phyloP scores from a whole-genome alignment of 148 eudicot genomes.

The Chenopodium suecicum region DNA sequence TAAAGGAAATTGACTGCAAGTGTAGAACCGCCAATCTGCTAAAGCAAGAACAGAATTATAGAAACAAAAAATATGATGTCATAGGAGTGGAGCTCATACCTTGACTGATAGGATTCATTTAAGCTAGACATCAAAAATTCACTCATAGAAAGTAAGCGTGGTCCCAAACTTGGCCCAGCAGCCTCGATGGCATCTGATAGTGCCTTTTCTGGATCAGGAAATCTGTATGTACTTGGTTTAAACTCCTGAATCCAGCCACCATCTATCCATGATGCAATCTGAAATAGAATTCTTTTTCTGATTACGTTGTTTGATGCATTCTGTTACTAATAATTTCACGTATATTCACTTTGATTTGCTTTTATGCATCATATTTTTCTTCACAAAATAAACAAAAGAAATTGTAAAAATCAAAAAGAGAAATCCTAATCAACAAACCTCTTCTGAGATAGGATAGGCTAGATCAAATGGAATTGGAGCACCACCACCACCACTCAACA shows the following conservation, averaged over 20 bases:
- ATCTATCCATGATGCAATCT: conserved; percentile 69
- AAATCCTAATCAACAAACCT: conserved; percentile 39
- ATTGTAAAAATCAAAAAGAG: conserved; percentile 6
- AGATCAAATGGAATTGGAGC: conserved; percentile 95
- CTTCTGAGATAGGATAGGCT: conserved; percentile 55
- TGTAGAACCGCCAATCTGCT: neutral
- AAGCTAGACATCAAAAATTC: conserved; percentile 95
- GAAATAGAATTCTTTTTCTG: conserved; percentile 22
- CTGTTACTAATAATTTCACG: neutral
- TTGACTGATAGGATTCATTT: conserved; percentile 90
- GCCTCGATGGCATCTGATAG: conserved; percentile 78
- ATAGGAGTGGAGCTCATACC: conserved; percentile 39
- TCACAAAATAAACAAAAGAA: conserved; percentile 6
- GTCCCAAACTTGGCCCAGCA: conserved; percentile 86
- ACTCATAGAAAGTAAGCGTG: conserved; percentile 84
- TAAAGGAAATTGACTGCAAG: neutral
- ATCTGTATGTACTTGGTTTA: conserved; percentile 60
- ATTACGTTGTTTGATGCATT: neutral
- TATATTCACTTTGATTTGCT: neutral
- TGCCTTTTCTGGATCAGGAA: conserved; percentile 77
- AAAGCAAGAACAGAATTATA: conserved; percentile 3
- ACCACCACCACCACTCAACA: conserved; percentile 91
- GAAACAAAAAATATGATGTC: conserved; percentile 1
- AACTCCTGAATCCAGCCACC: conserved; percentile 92
- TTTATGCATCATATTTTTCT: neutral